Base-by-base conservation (phyloP, 2,329 filamentous ascomycete species). In the Cercospora janseana region DNA sequence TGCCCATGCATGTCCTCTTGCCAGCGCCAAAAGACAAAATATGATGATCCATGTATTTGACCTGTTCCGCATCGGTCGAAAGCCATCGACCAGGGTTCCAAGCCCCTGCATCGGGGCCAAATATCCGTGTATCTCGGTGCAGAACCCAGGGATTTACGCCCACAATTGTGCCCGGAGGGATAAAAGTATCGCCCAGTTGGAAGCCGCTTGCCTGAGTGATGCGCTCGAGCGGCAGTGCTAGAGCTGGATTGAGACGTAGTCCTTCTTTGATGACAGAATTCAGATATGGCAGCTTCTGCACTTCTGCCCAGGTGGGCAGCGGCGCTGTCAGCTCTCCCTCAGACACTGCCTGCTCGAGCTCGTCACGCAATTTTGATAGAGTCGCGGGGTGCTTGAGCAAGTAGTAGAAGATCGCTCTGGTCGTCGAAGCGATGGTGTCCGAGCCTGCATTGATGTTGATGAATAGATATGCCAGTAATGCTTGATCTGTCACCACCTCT, bases 11-110 rank as follows among this genome's bases (percentile, higher is more conserved):
- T 15, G 54, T 55, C 12, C 56, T 21, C 16, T 49, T 57, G 12
- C 54, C 56, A n/a, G 53, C 53, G 2, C 53, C 56, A 38, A 58
- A 58, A 10, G 53, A 29, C 13, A 81, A 74, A 44, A 86, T 82
- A 51, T 86, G 80, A 34, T 79, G 78, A 49, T 85, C 73, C 15
- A 85, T 82, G 49, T 85, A 85, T 2, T 75, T 78, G 20, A 84
- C 68, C 66, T 85, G 86, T 60, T 85, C 81, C n/a, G 76, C 21
- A 13, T 48, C 48, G 8, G 13, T 21, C 8, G 26, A 26, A 2
- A 76, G 54, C 75, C 75, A 78, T 16, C 75, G 60, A 50, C 76
- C 73, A 0, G 75, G 75, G 15, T 61, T 55, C 52, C 71, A 78
- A 3, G 43, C 29, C 0, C 63, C 57, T 20, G 61, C 60, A 37